Conservation (phyloP, 208 protist species). For the Crithidia thermophila region DNA sequence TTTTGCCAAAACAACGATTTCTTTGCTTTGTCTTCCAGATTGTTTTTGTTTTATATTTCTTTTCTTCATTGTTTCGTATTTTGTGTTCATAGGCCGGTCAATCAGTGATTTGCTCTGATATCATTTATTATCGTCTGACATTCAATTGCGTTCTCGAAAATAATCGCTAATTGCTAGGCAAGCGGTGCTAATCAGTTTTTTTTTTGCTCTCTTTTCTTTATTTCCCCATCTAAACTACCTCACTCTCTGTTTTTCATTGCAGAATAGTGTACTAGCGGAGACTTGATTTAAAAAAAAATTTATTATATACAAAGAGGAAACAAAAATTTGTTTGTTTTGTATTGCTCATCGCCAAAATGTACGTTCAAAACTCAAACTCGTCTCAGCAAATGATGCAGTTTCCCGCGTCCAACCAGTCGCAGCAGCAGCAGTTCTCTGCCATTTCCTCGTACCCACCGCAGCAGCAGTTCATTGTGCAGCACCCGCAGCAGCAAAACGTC, state of each 20-base stretch:
- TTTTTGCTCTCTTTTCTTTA: constrained; percentile 9
- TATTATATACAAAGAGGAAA: not conserved
- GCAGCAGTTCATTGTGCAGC: constrained; percentile 39
- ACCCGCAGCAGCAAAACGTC: constrained; percentile 36
- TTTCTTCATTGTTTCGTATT: not conserved
- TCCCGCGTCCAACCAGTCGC: constrained; percentile 21
- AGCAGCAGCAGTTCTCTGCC: constrained; percentile 46
- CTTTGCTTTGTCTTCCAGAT: not conserved
- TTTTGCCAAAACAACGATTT: not conserved
- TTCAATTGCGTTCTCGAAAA: not conserved
- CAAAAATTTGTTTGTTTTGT: not conserved
- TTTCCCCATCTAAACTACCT: constrained; percentile 6
- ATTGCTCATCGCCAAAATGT: constrained; percentile 18
- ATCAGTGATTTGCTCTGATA: not conserved
- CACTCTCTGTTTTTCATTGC: not conserved
- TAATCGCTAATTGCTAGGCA: constrained; percentile 3
- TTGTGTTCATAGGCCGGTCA: not conserved
- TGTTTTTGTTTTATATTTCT: not conserved
- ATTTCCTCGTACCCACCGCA: constrained; percentile 38
- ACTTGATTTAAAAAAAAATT: not conserved
- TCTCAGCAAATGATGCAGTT: constrained; percentile 41
- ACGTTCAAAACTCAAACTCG: constrained; percentile 27
- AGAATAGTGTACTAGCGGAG: too few species aligned
- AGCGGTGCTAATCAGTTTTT: not conserved
- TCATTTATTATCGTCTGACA: not conserved